These are phyloP conservation scores for Raddia guianensis DNA, from an alignment of 176 grass and related monocot species.

Conservation along the genomic window DNA sequence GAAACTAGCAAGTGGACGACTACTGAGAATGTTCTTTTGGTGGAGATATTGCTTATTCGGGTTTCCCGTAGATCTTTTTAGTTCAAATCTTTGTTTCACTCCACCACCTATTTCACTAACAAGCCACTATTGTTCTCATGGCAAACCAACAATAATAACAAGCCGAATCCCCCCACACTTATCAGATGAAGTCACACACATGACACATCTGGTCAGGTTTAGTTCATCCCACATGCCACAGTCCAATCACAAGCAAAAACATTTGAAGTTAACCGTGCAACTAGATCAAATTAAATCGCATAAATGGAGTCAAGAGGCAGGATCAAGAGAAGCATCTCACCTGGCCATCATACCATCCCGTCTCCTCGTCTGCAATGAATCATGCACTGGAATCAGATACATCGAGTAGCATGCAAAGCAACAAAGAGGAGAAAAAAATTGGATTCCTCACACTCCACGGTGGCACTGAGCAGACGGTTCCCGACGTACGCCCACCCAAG, in stretches of 20 bases:
- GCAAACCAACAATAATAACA: background rate
- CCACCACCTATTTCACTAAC: background rate
- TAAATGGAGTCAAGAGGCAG: background rate
- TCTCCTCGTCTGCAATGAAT: conserved; percentile 82
- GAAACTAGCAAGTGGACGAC: background rate
- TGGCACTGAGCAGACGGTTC: conserved; percentile 90
- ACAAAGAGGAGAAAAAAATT: background rate
- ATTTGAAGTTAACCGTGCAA: background rate
- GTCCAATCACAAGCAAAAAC: background rate
- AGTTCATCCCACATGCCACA: background rate
- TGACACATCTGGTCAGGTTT: background rate
- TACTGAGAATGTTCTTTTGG: background rate
- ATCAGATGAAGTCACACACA: background rate
- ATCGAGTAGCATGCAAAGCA: background rate
- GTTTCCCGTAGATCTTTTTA: background rate
- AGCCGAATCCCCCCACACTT: background rate
- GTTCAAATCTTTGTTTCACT: background rate
- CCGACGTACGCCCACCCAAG: conserved; percentile 97
- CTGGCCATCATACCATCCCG: conserved; percentile 97
- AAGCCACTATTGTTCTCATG: background rate
- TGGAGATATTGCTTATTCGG: background rate
- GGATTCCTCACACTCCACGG: conserved; percentile 83
- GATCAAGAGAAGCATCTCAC: conserved; percentile 49
- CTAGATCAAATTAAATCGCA: background rate
- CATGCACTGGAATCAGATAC: background rate